Percentiles rank a stretch among this genome's conserved stretches.
Evolutionary conservation across 225 moss, liverwort and hornwort genomes (phyloP).

Genomic region (Polytrichum commune): DNA sequence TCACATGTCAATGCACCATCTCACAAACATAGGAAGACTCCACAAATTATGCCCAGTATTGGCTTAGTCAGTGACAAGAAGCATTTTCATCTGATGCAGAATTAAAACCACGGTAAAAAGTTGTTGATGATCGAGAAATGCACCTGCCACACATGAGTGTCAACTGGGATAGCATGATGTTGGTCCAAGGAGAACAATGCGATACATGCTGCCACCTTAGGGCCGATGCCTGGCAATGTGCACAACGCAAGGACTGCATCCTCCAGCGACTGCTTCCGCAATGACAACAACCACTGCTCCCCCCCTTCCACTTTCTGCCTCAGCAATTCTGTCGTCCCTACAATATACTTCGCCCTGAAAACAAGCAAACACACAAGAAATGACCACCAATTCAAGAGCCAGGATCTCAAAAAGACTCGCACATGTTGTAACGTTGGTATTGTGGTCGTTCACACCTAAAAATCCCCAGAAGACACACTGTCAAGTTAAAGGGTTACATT

Average conservation of each 20-base stretch:
- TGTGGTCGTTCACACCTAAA: too few relatives aligned
- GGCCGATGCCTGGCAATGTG: conserved; percentile 89
- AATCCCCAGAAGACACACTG: too few relatives aligned
- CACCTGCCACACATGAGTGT: conserved; percentile 99
- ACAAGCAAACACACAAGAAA: too few relatives aligned
- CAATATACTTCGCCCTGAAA: conserved; percentile 82
- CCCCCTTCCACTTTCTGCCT: conserved; percentile 67
- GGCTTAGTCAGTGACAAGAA: too few relatives aligned
- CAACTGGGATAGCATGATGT: conserved; percentile 98
- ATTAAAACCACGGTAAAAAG: not conserved
- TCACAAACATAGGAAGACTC: too few relatives aligned
- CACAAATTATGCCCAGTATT: too few relatives aligned
- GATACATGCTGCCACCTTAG: conserved; percentile 97
- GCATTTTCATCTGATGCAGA: not conserved
- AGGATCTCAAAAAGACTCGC: too few relatives aligned
- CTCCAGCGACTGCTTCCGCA: conserved; percentile 62
- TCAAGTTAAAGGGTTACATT: too few relatives aligned
- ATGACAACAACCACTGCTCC: conserved; percentile 71
- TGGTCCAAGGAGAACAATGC: conserved; percentile 98
- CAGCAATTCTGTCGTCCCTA: conserved; percentile 67
- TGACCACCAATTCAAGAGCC: too few relatives aligned
- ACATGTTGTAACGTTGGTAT: too few relatives aligned
- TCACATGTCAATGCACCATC: too few relatives aligned
- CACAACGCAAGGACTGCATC: conserved; percentile 69
- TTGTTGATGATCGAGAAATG: not conserved